Percentiles rank a stretch among this genome's conserved stretches.
phyloP scores from a whole-genome alignment of 2,329 filamentous ascomycete species.

The Neofusicoccum laricinum region DNA sequence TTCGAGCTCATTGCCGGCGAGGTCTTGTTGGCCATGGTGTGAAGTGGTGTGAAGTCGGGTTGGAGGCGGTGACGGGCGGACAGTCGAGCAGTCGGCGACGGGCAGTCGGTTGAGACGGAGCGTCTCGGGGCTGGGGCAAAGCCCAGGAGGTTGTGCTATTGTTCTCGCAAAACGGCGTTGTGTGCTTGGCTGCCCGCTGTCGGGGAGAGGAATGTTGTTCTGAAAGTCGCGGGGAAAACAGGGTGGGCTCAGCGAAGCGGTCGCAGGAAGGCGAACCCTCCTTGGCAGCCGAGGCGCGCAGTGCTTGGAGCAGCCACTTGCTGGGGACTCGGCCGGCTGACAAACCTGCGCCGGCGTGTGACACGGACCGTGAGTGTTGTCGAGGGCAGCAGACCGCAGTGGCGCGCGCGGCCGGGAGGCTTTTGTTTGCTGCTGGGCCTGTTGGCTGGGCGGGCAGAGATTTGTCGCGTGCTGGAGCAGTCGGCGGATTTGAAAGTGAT shows the following conservation, averaged over 20 bases:
- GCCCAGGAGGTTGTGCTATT: conserved; percentile 36
- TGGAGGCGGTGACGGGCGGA: conserved; percentile 35
- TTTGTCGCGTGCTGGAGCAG: background rate
- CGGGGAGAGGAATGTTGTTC: conserved; percentile 1
- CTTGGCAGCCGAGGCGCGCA: conserved; percentile 16
- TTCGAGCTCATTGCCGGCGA: conserved; percentile 27
- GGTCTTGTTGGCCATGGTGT: conserved; percentile 32
- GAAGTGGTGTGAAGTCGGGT: background rate
- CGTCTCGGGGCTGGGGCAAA: conserved; percentile 36
- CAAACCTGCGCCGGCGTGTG: conserved; percentile 2
- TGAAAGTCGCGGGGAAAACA: background rate
- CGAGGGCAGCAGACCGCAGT: background rate
- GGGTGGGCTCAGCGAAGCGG: conserved; percentile 7
- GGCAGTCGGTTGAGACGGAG: conserved; percentile 16
- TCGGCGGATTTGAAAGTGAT: background rate
- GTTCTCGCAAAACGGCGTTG: conserved; percentile 33
- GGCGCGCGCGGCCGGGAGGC: background rate
- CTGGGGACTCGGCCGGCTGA: background rate
- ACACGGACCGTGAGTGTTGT: background rate
- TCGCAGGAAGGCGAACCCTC: background rate
- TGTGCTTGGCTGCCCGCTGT: background rate
- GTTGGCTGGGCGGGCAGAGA: background rate
- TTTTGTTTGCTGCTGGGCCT: too few species aligned
- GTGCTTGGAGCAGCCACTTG: conserved; percentile 12
- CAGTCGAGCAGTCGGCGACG: conserved; percentile 18